A percentile compares a stretch with the other conserved stretches of the same genome.
phyloP scores from a whole-genome alignment of 2,329 filamentous ascomycete species.

The Pestalotiopsis sp. region DNA sequence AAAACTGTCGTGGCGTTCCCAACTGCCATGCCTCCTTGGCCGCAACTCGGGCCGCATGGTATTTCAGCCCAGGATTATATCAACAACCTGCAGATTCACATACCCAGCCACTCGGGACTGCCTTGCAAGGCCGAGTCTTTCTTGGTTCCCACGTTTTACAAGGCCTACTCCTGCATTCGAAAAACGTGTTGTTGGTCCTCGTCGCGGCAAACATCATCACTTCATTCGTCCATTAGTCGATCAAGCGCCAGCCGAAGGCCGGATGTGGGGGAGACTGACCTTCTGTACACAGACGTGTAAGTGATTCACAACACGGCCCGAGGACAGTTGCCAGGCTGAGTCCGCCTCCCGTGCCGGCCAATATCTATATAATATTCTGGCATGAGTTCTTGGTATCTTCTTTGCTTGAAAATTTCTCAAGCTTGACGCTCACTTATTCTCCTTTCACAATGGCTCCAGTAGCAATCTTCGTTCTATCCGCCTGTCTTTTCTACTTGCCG shows the following conservation, averaged over 20 bases:
- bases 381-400: not conserved
- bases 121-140: not conserved
- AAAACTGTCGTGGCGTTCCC: not conserved
- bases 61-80: not conserved
- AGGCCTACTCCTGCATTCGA: not conserved
- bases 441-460: not conserved
- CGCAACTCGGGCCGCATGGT: not conserved
- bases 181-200: constrained; percentile 5
- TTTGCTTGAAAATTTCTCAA: not conserved
- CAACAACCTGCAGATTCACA: not conserved
- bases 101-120: not conserved
- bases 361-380: not conserved
- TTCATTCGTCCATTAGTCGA: constrained; percentile 11
- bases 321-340: not conserved
- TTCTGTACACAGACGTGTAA: constrained; percentile 5
- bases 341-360: not conserved
- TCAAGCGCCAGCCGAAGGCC: constrained; percentile 3
- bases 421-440: not conserved
- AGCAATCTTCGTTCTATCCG: not conserved
- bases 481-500: not conserved
- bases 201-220: constrained; percentile 5
- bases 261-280: not conserved
- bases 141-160: constrained; percentile 1
- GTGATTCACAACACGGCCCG: not conserved
- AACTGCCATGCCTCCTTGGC: constrained; percentile 1